Evolutionary conservation across 2,329 filamentous ascomycete species (phyloP), one percentile per base, ranked within the genome.

Genomic region (Aureobasidium subglaciale): DNA sequence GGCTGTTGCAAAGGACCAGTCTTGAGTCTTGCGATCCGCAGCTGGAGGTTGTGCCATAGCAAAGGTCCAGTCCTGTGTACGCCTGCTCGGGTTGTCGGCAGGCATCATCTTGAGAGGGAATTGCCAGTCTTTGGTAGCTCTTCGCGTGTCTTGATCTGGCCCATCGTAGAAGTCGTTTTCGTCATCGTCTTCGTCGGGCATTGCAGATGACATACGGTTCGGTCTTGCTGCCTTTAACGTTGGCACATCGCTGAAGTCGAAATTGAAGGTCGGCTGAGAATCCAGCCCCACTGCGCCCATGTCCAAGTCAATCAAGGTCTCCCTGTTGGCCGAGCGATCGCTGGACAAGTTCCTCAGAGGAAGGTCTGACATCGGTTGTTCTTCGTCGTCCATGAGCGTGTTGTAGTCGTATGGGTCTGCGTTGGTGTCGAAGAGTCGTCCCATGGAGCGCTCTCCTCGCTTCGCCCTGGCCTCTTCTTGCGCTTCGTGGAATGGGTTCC

Each of bases 331-430:
- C 24, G 70, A 70, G 4, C 69, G 67, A 29, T 68, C 68, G 27
- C 61, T 64, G 35, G 52, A 61, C 38, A 66, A 64, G 56, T 72
- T 73, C 18, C 76, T 73, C 5, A 79, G 72, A 7, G 81, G 79
- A 5, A 84, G 70, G 63, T 84, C 81, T 2, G 80, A 81, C n/a
- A 70, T 68, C 22, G 75, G 74, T 41, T 73, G 71, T 48, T 48
- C 43, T 48, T 60, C 59, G n/a, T 49, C 56, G 10, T 59, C 57
- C 49, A 59, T 56, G 2, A 52, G 52, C 7, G 74, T 76, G 60
- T 80, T 78, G 62, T 82, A 81, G 55, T 75, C 76, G 64, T 85
- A 85, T n/a, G 76, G 78, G 6, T 76, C 76, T 54, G 74, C 74
- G 29, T 75, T 71, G 32, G 75, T 73, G 58, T 84, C 74, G 63